Evolutionary conservation across 208 protist species (phyloP), one percentile per base, ranked within the genome.

Genomic region (Trypanosomatidae sp.): DNA sequence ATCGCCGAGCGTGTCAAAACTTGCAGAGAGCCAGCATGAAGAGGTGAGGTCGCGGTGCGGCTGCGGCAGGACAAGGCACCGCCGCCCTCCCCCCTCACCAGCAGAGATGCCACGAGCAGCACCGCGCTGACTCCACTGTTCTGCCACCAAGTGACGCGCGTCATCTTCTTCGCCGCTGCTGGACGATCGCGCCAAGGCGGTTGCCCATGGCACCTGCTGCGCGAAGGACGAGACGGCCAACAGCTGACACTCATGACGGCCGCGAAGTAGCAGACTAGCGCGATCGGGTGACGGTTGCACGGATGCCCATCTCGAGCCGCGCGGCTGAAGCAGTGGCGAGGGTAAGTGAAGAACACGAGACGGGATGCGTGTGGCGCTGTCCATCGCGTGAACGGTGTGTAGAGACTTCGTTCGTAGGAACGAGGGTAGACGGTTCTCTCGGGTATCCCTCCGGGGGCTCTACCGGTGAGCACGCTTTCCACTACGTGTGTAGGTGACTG

Each of bases 41-140:
- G 79, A 58, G 28, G 79, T 83, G 66, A 83, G 79, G 8, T 55
- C 28, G 17, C 79, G 79, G 49, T 83, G 79, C 44, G 74, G 79
- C 65, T 83, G 79, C 53, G 69, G 75, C 3, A 74, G 62, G 3
- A 74, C 44, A 17, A 66, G 36, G 43, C 60, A 44, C 17, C 22
- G 60, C 8, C 39, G 36, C 28, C 22, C 55, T 36, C 28, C 19
- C 30, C 59, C 9, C 7, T n/a, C 39, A 46, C 33, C 19, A 2
- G 39, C 60, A 47, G 22, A 3, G 19, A 5, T 25, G 22, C 22
- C 39, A 47, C 17, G 36, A 5, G 9, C 36, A 65, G 39, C 2
- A 28, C 60, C 60, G 4, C 33, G 17, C 60, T 47, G 10, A 39
- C n/a, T 28, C 60, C 60, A 47, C 60, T 25, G 60, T n/a, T 46